phyloP scores from a whole-genome alignment of 352 stramenopile species.

The Phytophthora foliorum region DNA sequence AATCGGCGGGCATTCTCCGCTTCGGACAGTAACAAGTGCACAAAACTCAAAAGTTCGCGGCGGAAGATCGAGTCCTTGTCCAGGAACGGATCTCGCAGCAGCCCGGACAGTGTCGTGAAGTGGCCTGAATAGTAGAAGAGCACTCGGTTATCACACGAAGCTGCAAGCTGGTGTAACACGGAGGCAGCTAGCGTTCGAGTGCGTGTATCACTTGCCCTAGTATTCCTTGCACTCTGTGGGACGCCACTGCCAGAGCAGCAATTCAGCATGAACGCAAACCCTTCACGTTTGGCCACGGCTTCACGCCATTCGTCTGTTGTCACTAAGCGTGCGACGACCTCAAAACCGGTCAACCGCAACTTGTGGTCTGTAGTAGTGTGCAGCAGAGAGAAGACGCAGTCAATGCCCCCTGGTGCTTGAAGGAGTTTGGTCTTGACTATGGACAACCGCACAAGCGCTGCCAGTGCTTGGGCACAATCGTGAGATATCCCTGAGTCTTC shows the following conservation, averaged over 20 bases:
- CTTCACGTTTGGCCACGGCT: slow-evolving; percentile 70
- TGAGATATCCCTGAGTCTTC: slow-evolving; percentile 71
- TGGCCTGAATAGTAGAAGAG: slow-evolving; percentile 73
- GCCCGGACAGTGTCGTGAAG: slow-evolving; percentile 55
- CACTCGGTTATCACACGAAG: slow-evolving; percentile 61
- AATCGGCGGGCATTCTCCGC: slow-evolving; percentile 66
- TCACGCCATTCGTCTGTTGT: slow-evolving; percentile 67
- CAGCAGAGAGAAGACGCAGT: slow-evolving; percentile 76
- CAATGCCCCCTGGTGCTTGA: slow-evolving; percentile 68
- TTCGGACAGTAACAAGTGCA: slow-evolving; percentile 66
- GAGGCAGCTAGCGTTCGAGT: slow-evolving; percentile 62
- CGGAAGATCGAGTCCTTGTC: slow-evolving; percentile 69
- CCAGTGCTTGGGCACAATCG: slow-evolving; percentile 73
- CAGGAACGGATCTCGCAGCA: slow-evolving; percentile 77
- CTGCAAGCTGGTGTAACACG: slow-evolving; percentile 70
- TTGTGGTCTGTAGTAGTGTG: slow-evolving; percentile 57
- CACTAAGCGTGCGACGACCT: slow-evolving; percentile 71
- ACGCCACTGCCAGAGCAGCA: slow-evolving; percentile 57
- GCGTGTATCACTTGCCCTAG: slow-evolving; percentile 43
- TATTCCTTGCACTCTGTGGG: slow-evolving; percentile 22
- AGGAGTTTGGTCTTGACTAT: slow-evolving; percentile 72
- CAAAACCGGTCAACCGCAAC: slow-evolving; percentile 61
- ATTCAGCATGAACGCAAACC: slow-evolving; percentile 73
- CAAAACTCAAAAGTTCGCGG: slow-evolving; percentile 68
- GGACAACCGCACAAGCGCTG: slow-evolving; percentile 62